A percentile compares a stretch with the other conserved stretches of the same genome.
Evolutionary conservation across 1,284 basidiomycete species (phyloP).

Genomic region (Cryptococcus sp.): DNA sequence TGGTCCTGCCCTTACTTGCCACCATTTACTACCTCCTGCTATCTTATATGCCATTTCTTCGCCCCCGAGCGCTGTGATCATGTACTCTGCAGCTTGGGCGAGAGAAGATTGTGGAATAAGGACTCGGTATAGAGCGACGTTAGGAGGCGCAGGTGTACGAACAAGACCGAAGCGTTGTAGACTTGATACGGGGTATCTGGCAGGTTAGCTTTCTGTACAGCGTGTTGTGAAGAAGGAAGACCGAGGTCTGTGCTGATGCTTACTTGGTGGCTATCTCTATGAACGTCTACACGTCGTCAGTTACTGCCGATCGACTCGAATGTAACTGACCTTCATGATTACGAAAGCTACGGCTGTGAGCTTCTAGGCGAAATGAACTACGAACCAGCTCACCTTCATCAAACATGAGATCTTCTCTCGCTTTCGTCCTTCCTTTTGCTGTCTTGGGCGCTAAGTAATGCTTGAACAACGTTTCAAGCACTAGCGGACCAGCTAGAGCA

Average conservation of each 20-base stretch:
- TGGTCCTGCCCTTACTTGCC: constrained; percentile 78
- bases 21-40: constrained; percentile 91
- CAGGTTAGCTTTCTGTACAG: background rate
- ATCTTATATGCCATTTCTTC: constrained; percentile 66
- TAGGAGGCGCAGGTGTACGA: constrained; percentile 79
- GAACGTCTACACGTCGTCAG: constrained; percentile 53
- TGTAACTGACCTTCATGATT: constrained; percentile 61
- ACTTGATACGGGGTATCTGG: constrained; percentile 73
- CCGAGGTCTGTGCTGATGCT: constrained; percentile 1
- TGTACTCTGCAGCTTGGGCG: constrained; percentile 67
- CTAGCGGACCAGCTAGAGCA: constrained; percentile 57
- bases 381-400: constrained; percentile 54
- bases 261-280: constrained; percentile 56
- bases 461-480: constrained; percentile 72
- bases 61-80: constrained; percentile 80
- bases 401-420: constrained; percentile 72
- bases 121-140: constrained; percentile 73
- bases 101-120: constrained; percentile 62
- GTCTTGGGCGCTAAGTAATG: constrained; percentile 65
- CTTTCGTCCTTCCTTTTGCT: constrained; percentile 50
- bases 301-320: background rate
- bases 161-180: constrained; percentile 80
- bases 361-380: background rate
- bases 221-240: background rate
- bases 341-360: constrained; percentile 55